Percentiles rank a stretch among this genome's conserved stretches.
phyloP scores from a whole-genome alignment of 208 protist genomes.

The Leishmania gerbilli region DNA sequence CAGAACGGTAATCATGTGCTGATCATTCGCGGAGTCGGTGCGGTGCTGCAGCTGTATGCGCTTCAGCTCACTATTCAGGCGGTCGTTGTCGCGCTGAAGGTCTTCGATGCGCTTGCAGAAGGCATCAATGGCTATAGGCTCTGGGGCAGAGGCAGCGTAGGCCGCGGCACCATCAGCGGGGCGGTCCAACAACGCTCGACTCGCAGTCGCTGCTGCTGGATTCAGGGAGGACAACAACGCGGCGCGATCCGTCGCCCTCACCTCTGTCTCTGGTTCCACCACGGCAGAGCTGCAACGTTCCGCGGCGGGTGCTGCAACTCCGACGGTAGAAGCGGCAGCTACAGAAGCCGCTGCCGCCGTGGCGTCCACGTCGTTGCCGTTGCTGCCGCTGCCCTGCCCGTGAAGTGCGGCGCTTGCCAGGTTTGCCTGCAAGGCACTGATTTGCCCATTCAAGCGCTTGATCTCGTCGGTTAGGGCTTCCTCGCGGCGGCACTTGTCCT shows the following conservation, averaged over 20 bases:
- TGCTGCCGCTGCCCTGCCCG: background rate
- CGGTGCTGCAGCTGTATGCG: conserved; percentile 37
- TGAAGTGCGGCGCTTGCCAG: conserved; percentile 6
- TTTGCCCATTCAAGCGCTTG: conserved; percentile 23
- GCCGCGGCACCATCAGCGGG: background rate
- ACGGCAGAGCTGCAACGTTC: background rate
- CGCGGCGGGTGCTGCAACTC: background rate
- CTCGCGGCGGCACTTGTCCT: conserved; percentile 66
- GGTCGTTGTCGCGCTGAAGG: conserved; percentile 53
- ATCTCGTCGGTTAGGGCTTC: conserved; percentile 44
- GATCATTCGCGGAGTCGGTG: conserved; percentile 39
- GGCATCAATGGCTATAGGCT: conserved; percentile 22
- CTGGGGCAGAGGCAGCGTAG: background rate
- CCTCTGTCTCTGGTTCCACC: background rate
- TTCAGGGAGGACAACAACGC: background rate
- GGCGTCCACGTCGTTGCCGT: background rate
- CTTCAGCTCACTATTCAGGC: conserved; percentile 43
- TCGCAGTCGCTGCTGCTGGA: background rate
- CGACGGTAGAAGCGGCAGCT: background rate
- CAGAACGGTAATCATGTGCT: conserved; percentile 38
- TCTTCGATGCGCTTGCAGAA: conserved; percentile 35
- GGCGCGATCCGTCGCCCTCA: background rate
- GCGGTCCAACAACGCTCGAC: background rate
- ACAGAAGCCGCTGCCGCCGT: background rate
- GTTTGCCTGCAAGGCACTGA: conserved; percentile 9